phyloP scores from a whole-genome alignment of 345 rosid genomes.

The Litchi chinensis region DNA sequence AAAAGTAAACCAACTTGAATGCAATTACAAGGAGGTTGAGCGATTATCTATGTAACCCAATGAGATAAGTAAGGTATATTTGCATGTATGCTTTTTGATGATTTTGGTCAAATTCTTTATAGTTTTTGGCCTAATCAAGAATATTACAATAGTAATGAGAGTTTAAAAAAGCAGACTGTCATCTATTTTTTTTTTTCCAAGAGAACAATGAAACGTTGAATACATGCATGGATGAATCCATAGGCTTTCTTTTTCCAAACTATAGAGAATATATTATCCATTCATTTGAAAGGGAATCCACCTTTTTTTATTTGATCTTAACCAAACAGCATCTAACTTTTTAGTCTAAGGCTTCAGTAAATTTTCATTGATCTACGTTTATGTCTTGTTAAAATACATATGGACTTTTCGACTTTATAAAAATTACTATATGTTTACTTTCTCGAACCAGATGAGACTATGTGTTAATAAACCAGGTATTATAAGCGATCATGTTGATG shows the following conservation, averaged over 20 bases:
- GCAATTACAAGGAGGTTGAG: no score
- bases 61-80: neutral
- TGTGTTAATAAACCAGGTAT: no score
- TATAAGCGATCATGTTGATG: no score
- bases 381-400: no score
- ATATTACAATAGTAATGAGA: neutral
- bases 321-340: slow-evolving; percentile 13
- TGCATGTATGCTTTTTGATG: neutral
- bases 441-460: no score
- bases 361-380: no score
- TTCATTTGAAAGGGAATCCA: neutral
- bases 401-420: no score
- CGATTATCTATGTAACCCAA: neutral
- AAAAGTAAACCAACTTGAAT: no score
- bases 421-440: no score
- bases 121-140: slow-evolving; percentile 9
- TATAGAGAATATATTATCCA: neutral
- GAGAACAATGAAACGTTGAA: neutral
- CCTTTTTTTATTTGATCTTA: neutral
- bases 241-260: neutral
- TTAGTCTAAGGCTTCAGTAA: neutral
- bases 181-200: neutral
- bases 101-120: neutral
- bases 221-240: neutral
- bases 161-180: neutral